A percentile compares a stretch with the other conserved stretches of the same genome.
phyloP scores from a whole-genome alignment of 768 basidiomycete genomes.

The Auricularia auricula-judae region DNA sequence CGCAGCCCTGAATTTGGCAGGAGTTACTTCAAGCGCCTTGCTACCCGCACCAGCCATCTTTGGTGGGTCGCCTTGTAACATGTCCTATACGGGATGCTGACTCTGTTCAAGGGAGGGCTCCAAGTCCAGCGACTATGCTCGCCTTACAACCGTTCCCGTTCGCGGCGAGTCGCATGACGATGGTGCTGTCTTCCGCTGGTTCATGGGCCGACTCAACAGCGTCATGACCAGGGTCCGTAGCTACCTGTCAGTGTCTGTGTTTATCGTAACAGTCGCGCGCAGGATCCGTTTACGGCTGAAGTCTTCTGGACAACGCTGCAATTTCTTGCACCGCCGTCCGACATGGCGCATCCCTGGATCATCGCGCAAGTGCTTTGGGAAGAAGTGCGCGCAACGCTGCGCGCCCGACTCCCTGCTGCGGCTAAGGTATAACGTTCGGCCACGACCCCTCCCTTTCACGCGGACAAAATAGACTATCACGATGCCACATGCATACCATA shows the following conservation, averaged over 20 bases:
- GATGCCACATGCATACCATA: too few relatives aligned
- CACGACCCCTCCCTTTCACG: too few relatives aligned
- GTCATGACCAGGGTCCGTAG: background rate
- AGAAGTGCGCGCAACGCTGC: background rate
- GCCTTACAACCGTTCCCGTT: background rate
- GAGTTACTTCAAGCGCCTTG: background rate
- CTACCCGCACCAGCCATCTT: background rate
- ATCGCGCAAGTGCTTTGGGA: background rate
- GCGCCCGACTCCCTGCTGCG: too few relatives aligned
- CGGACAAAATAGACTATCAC: too few relatives aligned
- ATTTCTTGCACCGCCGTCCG: constrained; percentile 11
- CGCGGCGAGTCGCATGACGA: background rate
- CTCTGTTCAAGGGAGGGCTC: background rate
- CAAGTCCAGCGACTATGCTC: background rate
- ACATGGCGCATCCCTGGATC: constrained; percentile 1
- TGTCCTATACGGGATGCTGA: background rate
- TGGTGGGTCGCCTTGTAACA: background rate
- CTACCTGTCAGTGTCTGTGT: background rate
- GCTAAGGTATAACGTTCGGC: too few relatives aligned
- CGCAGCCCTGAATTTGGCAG: background rate
- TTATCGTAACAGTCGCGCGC: background rate
- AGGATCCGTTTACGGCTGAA: constrained; percentile 11
- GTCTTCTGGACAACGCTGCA: constrained; percentile 8
- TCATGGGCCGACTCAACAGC: background rate
- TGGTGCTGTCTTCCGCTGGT: background rate